Conservation (phyloP, 164 flowering plant genomes). For the Tetrastigma voinierianum region DNA sequence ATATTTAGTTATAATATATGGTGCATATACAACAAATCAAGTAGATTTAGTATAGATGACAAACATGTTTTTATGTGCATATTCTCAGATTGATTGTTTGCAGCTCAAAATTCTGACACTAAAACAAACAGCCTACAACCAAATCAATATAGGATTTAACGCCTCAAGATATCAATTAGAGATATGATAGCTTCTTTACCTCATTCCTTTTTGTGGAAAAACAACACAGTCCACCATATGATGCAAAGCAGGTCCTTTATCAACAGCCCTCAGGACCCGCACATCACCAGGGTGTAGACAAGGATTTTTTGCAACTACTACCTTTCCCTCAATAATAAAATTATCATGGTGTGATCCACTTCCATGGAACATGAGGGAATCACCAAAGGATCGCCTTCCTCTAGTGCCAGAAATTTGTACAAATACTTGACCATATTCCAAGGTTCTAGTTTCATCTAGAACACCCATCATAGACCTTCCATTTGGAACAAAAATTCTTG, state of each 20-base stretch:
- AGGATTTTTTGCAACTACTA: conserved; percentile 90
- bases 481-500: conserved; percentile 63
- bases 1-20: too few relatives aligned
- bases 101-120: too few relatives aligned
- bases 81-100: too few relatives aligned
- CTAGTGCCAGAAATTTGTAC: conserved; percentile 56
- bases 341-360: conserved; percentile 9
- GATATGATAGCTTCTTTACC: conserved; percentile 11
- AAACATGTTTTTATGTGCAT: too few relatives aligned
- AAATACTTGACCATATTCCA: conserved; percentile 89
- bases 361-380: conserved; percentile 3
- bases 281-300: conserved; percentile 97
- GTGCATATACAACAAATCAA: too few relatives aligned
- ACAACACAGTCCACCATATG: conserved; percentile 96
- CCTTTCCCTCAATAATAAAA: conserved; percentile 42
- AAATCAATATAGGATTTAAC: too few relatives aligned
- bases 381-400: conserved; percentile 7
- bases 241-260: conserved; percentile 66
- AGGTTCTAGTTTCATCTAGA: conserved; percentile 73
- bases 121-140: too few relatives aligned
- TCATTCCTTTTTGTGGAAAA: conserved; percentile 79
- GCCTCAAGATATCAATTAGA: too few relatives aligned
- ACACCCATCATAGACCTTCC: conserved; percentile 94
- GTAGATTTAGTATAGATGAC: too few relatives aligned
- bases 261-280: conserved; percentile 67